Conservation (phyloP, 2,329 filamentous ascomycete species). For the Annulohypoxylon truncatum region DNA sequence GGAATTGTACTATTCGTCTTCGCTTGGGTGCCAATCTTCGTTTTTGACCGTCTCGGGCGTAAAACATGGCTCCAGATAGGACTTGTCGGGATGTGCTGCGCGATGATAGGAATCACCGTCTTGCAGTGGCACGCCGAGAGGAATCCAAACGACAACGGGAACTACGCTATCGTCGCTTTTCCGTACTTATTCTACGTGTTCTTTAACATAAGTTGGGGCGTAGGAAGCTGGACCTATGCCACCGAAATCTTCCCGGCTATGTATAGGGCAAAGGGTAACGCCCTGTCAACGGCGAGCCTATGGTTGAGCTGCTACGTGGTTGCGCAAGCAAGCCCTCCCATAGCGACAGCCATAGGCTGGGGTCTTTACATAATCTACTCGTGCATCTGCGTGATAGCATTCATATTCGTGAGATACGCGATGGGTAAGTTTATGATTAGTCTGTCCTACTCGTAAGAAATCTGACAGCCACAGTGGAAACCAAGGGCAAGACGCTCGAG, state of each 20-base stretch:
- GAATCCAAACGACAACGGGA: constrained; percentile 32
- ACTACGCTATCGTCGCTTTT: constrained; percentile 44
- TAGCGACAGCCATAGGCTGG: constrained; percentile 43
- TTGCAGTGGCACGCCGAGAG: constrained; percentile 43
- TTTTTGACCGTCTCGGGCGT: constrained; percentile 45
- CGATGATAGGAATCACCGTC: constrained; percentile 42
- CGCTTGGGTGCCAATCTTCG: constrained; percentile 45
- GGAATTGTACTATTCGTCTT: constrained; percentile 44
- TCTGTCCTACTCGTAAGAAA: not conserved
- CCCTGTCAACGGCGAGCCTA: constrained; percentile 45
- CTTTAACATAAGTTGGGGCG: constrained; percentile 46
- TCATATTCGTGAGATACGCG: constrained; percentile 46
- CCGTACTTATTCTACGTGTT: constrained; percentile 43
- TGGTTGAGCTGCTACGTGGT: constrained; percentile 47
- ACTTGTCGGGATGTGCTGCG: constrained; percentile 41
- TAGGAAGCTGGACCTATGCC: constrained; percentile 45
- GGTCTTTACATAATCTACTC: constrained; percentile 46
- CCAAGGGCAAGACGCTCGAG: constrained; percentile 39
- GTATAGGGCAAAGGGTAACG: constrained; percentile 44
- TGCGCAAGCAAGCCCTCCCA: constrained; percentile 42
- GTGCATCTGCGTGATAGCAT: constrained; percentile 44
- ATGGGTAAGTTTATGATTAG: constrained; percentile 30
- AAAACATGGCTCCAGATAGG: constrained; percentile 45
- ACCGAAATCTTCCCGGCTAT: constrained; percentile 45
- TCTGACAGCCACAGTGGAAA: constrained; percentile 36